Base-by-base conservation (phyloP, 2,329 filamentous ascomycete species). In the Fusarium sp. region DNA sequence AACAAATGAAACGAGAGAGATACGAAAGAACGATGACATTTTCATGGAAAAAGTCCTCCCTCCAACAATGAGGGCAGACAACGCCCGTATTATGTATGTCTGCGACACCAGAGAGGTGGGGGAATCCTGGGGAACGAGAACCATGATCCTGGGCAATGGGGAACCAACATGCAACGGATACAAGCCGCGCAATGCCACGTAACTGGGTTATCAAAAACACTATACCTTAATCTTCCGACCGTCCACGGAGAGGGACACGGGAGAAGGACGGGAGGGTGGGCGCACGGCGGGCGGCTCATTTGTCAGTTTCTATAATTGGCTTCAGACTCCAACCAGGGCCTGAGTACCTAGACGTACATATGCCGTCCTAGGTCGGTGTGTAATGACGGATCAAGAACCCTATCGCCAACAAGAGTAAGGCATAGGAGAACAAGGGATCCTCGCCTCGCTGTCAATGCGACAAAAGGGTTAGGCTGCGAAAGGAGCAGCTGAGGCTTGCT, bases 271-370 rank as follows among this genome's bases (percentile, higher is more conserved):
- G 64, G 37, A 54, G 65, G 45, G 59, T 58, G 56, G 73, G 61
- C 60, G 58, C 65, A 64, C 35, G 52, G 66, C 57, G 39, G 56
- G 66, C 57, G 43, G 64, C 68, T 72, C 45, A 45, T 37, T 71
- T 50, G 63, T 29, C 52, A 43, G 56, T 60, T 73, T 73, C 76
- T 78, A 78, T 77, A 74, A 77, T 76, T 78, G 76, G 76, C 39
- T 5, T 43, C 6, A 2, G 10, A 20, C 67, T 48, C 31, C 67
- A 65, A 37, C 60, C 43, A 35, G 31, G 52, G 52, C 52, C 45
- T 54, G 29, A 54, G 45, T 16, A n/a, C n/a, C n/a, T n/a, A 18
- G 24, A 20, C 24, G 22, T 24, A 45, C 22, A 50, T 31, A 31
- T 52, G 48, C 48, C 48, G 48, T 52, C 48, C 24, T 8, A 29